Evolutionary conservation across 352 stramenopile species (phyloP).

Genomic region (Phytopythium litorale): DNA sequence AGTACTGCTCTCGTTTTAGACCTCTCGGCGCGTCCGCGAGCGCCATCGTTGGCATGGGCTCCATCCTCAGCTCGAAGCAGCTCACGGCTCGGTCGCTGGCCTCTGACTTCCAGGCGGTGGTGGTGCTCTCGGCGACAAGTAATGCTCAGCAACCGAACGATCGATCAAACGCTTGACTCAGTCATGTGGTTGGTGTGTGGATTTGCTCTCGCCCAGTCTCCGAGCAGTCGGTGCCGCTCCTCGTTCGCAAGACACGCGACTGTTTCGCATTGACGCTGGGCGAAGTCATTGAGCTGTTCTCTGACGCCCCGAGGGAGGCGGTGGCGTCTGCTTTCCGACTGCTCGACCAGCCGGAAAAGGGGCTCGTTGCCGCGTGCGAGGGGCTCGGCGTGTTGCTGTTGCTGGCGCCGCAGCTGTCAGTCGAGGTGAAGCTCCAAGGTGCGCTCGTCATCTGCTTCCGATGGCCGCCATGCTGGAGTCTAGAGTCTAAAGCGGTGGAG

Average conservation of each 20-base stretch:
- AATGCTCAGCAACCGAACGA: neutral
- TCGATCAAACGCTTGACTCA: neutral
- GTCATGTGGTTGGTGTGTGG: neutral
- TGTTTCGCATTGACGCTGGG: slow-evolving; percentile 11
- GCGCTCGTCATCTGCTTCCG: neutral
- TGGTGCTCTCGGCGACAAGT: slow-evolving; percentile 13
- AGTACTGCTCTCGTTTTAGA: neutral
- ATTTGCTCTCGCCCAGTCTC: slow-evolving; percentile 8
- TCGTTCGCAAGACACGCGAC: slow-evolving; percentile 8
- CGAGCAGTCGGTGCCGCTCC: slow-evolving; percentile 5
- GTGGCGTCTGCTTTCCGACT: slow-evolving; percentile 12
- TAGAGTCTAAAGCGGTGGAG: neutral
- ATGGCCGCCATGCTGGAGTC: neutral
- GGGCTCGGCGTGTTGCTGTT: slow-evolving; percentile 18
- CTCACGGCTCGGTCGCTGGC: neutral
- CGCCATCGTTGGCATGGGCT: slow-evolving; percentile 9
- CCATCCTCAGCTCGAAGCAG: slow-evolving; percentile 7
- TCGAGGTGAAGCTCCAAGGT: slow-evolving; percentile 18
- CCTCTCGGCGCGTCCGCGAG: neutral
- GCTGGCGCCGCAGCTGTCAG: slow-evolving; percentile 12
- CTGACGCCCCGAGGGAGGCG: neutral
- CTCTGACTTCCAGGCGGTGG: slow-evolving; percentile 8
- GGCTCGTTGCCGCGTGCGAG: slow-evolving; percentile 18
- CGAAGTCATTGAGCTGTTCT: slow-evolving; percentile 10
- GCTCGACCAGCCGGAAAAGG: slow-evolving; percentile 10